Evolutionary conservation across 441 rosid species (phyloP), one percentile per base, ranked within the genome.

Genomic region (Erodium moschatum): DNA sequence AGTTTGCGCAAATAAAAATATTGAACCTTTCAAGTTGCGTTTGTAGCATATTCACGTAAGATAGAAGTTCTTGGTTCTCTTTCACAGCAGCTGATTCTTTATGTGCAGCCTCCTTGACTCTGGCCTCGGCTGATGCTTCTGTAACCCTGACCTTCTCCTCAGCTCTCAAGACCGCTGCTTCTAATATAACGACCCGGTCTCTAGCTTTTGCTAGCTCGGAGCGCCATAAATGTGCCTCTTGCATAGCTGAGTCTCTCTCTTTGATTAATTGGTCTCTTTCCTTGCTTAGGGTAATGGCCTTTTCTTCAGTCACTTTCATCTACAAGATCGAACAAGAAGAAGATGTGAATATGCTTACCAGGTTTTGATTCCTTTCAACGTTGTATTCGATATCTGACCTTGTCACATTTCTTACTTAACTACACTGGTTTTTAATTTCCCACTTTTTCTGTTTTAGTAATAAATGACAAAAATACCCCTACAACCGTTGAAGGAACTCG

Each of bases 131-230:
- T 70, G 77, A 88, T 69, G 90, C 86, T 74, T 89, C 96, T 18
- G 89, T 84, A 75, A 89, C 89, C 78, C 96, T 85, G 62, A 72
- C 95, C 81, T 84, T 91, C 81, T 91, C 98, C 79, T 91, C 99
- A 15, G 92, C 92, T 79, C 97, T 80, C 52, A 86, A 78, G 72
- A 86, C 90, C 63, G 96, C 97, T 71, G 86, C 98, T 79, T 94
- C 98, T 74, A 88, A 78, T 80, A 91, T 87, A 50, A 91, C 92
- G 44, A 73, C 91, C 76, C 79, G 92, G 64, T 94, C 98, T 80
- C 96, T 86, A 74, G 98, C 97, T 83, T 89, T 94, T 67, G 81
- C 97, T 73, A 94, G 91, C 84, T 94, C 98, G 65, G 85, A 80
- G 69, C 98, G 92, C 97, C 98, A 91, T 76, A 94, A 76, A 58